Conservation (phyloP, 148 eudicot genomes). For the Rhododendron williamsianum region DNA sequence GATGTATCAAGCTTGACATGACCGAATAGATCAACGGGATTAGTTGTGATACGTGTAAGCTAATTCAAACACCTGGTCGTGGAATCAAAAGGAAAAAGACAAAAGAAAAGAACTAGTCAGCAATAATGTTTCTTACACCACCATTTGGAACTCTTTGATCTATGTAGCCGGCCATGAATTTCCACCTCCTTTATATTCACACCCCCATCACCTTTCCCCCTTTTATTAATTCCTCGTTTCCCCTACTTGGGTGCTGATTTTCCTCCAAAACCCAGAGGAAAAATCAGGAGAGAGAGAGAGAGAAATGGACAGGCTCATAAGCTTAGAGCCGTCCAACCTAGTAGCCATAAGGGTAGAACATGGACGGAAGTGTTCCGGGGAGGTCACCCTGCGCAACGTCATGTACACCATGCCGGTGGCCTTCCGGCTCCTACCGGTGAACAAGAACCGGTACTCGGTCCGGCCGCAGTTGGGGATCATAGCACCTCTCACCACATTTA, state of each 20-base stretch:
- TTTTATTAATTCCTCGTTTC: neutral
- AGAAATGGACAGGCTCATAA: conserved; percentile 44
- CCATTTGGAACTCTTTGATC: conserved; percentile 19
- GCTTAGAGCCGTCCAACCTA: conserved; percentile 43
- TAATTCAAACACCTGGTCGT: neutral
- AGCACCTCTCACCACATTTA: conserved; percentile 31
- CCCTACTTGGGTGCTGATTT: conserved; percentile 6
- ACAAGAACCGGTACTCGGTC: conserved; percentile 27
- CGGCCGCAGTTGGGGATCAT: conserved; percentile 44
- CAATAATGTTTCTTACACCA: conserved; percentile 32
- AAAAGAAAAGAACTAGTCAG: conserved; percentile 34
- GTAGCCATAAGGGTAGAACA: conserved; percentile 39
- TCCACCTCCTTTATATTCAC: conserved; percentile 2
- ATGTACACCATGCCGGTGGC: conserved; percentile 64
- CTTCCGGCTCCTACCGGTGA: conserved; percentile 36
- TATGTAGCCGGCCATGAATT: conserved; percentile 25
- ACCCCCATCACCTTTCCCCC: neutral
- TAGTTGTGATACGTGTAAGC: too few relatives aligned
- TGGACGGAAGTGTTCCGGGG: conserved; percentile 36
- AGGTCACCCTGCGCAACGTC: conserved; percentile 41
- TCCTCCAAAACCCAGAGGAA: conserved; percentile 1
- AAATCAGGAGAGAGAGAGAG: neutral
- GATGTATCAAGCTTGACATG: conserved; percentile 7
- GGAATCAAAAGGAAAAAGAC: neutral
- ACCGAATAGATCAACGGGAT: neutral